Base-by-base conservation (phyloP, 164 flowering plant species). In the Sextonia rubra region DNA sequence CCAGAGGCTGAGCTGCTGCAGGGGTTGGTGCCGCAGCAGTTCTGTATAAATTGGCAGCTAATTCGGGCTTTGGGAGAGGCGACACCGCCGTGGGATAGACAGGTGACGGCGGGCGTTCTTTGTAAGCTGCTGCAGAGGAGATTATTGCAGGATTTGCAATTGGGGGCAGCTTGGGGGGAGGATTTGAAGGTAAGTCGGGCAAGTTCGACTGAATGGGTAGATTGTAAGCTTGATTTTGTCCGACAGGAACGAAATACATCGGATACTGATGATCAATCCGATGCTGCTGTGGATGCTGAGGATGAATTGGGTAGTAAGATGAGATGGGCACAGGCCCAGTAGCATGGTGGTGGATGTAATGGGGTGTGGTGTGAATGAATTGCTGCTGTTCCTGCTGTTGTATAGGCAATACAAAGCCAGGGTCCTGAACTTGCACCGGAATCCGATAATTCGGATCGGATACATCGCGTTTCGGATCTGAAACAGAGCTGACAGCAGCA, bases 251-350 rank as follows among this genome's bases (percentile, higher is more conserved):
- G 70, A 77, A 88, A 79, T 89, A 94, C 44, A 88, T 75, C 0
- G 86, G 91, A 30, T 83, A 85, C 29, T 85, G 93, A 62, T 83
- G 94, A 56, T 89, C 91, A 14, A 81, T 60, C 47, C 73, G 87
- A 2, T 81, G 91, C 60, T 83, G 90, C 18, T 69, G 71, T 12
- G 44, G 73, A 4, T 73, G 79, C 24, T 76, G 85, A 23, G 90
- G 87, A 73, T 91, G 89, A 64, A 91, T 79, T 37, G 81, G 89
- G 72, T 88, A 91, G 76, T 85, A 92, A 7, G 90, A 80, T 1
- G 91, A 71, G 3, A 87, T 73, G 55, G 91, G 92, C 44, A 88
- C 80, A 0, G 82, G 73, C 64, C 91, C 90, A 1, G 86, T 22
- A 22, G 87, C 82, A 7, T 79, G 86, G 27, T 89, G 93, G 8